Evolutionary conservation across 1,284 basidiomycete genomes (phyloP), one percentile per base, ranked within the genome.

Genomic region (Neotropicomus parvogracilis): DNA sequence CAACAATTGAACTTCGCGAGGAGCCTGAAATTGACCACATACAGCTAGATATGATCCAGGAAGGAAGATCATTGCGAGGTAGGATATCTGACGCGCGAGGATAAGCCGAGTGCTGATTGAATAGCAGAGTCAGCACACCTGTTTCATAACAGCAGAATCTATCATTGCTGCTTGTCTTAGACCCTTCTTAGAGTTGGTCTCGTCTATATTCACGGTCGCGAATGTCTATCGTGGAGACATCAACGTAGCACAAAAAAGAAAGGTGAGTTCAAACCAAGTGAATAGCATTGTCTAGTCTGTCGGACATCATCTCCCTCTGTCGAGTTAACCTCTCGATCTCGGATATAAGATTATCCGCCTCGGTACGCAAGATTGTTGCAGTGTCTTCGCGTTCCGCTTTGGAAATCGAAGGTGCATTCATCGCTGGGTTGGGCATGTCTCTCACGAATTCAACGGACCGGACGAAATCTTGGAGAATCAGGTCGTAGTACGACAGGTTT

Each of bases 381-480:
- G 60, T 62, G 1, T 48, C 48, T 26, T 65, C 56, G 5, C 56
- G 53, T 54, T 56, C 49, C 5, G 44, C 38, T 3, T 54, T 12
- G 7, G 53, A 19, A 37, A 44, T 60, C 54, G 19, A 52, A 16
- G 48, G 24, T n/a, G 36, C 46, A 13, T 61, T 56, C 66, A 75
- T 59, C 0, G 67, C 67, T 0, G 79, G 78, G 50, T 78, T 74
- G 0, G 67, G 67, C 0, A 72, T 78, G 3, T 70, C 55, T 6
- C 49, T 54, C 10, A 82, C 65, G 53, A 81, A 82, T 3, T 59
- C 49, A 17, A 81, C 70, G 0, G 76, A 71, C 40, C 75, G 74
- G 6, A 56, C 56, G 58, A 81, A 80, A 52, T 81, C 76, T n/a
- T 69, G 65, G 32, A 81, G 70, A 16, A 81, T 71, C 13, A 72